phyloP scores from a whole-genome alignment of 2,329 filamentous ascomycete genomes.

The Ceratocystiopsis sp. region DNA sequence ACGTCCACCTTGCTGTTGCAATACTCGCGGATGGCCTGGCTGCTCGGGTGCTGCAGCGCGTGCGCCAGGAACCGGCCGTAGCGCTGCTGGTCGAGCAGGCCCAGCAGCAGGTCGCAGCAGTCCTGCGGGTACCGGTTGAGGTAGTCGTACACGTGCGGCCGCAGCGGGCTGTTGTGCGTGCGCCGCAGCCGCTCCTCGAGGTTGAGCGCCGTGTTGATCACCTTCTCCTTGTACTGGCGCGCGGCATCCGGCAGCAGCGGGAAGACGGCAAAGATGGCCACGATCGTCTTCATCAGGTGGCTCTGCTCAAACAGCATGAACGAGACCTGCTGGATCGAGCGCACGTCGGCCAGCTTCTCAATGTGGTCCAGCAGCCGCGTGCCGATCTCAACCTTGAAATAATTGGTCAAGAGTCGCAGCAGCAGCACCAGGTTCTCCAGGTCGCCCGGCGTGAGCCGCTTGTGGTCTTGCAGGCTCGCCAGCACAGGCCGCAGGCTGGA shows the following conservation, averaged over 20 bases:
- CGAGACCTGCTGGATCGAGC: conserved; percentile 69
- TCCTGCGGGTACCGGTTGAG: conserved; percentile 86
- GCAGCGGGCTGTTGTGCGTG: conserved; percentile 83
- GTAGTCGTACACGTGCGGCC: conserved; percentile 78
- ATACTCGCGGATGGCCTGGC: conserved; percentile 55
- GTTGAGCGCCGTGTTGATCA: conserved; percentile 80
- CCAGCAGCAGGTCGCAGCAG: conserved; percentile 64
- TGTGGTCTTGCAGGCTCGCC: conserved; percentile 86
- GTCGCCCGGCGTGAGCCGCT: conserved; percentile 73
- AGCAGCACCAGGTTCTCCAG: conserved; percentile 82
- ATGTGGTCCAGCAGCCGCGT: conserved; percentile 85
- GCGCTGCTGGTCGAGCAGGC: conserved; percentile 63
- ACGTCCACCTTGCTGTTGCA: conserved; percentile 57
- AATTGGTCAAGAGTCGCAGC: conserved; percentile 82
- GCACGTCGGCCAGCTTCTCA: conserved; percentile 71
- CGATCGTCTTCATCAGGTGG: conserved; percentile 81
- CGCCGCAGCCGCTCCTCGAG: conserved; percentile 71
- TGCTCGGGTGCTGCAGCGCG: conserved; percentile 59
- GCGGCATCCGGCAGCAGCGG: conserved; percentile 86
- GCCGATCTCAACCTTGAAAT: conserved; percentile 98
- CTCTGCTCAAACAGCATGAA: conserved; percentile 93
- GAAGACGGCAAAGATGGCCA: conserved; percentile 91
- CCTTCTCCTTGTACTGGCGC: conserved; percentile 73
- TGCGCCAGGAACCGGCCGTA: conserved; percentile 89
- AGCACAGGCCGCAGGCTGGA: conserved; percentile 89